Evolutionary conservation across 2,329 filamentous ascomycete genomes (phyloP).

Genomic region (Penicillium sclerotigenum): DNA sequence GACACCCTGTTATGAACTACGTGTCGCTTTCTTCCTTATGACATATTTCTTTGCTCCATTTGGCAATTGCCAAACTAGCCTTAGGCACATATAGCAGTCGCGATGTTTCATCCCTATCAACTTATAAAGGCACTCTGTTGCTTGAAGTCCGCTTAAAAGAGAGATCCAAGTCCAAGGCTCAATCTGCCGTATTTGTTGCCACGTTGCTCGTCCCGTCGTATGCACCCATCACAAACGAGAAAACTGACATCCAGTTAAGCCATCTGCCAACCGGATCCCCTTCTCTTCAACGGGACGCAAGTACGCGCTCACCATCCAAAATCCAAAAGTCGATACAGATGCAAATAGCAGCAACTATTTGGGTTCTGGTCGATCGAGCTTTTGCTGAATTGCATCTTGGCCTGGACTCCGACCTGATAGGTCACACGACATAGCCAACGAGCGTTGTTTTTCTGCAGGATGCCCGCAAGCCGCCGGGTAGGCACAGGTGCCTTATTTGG

Average conservation of each 20-base stretch:
- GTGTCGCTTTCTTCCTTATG: too few species aligned
- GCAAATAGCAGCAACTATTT: not conserved
- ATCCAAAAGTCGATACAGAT: not conserved
- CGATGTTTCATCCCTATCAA: not conserved
- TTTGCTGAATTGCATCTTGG: conserved; percentile 1
- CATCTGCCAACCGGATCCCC: not conserved
- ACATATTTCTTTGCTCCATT: not conserved
- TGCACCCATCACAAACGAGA: not conserved
- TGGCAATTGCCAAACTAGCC: not conserved
- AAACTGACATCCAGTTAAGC: not conserved
- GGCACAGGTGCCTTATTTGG: conserved; percentile 1
- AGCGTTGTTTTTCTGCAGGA: not conserved
- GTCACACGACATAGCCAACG: conserved; percentile 5
- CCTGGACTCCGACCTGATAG: not conserved
- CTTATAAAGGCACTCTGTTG: not conserved
- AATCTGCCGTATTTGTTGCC: not conserved
- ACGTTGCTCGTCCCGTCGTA: not conserved
- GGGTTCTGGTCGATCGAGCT: not conserved
- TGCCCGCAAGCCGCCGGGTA: not conserved
- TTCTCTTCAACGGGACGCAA: not conserved
- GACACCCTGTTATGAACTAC: not conserved
- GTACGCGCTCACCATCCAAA: not conserved
- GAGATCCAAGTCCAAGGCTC: not conserved
- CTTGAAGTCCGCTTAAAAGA: not conserved
- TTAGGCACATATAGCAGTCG: not conserved